Conservation (phyloP, 306 rosid species). For the Arachis hypogaea region DNA sequence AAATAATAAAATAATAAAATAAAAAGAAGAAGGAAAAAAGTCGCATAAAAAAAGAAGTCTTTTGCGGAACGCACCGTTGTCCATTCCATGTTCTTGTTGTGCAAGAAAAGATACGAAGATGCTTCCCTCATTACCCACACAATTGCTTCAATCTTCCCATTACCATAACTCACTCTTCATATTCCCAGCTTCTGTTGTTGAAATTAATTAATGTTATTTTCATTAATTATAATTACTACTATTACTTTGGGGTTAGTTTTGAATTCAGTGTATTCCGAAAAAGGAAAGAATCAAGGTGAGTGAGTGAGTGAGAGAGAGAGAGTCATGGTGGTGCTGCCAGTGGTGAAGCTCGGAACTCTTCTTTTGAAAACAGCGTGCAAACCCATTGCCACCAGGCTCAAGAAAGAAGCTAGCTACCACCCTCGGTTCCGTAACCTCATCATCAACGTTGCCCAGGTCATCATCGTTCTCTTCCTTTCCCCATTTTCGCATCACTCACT, state of each 20-base stretch:
- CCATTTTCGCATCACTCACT: background rate
- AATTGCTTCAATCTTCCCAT: background rate
- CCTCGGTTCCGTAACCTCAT: conserved; percentile 50
- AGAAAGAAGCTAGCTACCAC: conserved; percentile 50
- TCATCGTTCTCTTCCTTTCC: background rate
- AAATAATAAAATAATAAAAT: no score
- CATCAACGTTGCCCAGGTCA: conserved; percentile 50
- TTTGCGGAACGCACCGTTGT: background rate
- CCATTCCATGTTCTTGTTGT: background rate
- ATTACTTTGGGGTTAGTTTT: background rate
- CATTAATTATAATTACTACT: no score
- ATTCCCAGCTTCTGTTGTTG: background rate
- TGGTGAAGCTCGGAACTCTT: conserved; percentile 49
- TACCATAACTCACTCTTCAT: background rate
- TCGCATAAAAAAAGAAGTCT: no score
- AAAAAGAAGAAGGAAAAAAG: no score
- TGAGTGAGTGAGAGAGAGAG: background rate
- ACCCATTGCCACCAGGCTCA: conserved; percentile 54
- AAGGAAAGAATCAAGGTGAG: no score
- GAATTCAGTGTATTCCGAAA: background rate
- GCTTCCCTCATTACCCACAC: background rate
- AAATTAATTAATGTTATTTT: background rate
- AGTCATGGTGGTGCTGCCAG: conserved; percentile 51
- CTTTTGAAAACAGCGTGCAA: conserved; percentile 47
- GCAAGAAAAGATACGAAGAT: conserved; percentile 5